Base-by-base conservation (phyloP, 371 early-diverging fungal species). In the Rhizopus arrhizus region DNA sequence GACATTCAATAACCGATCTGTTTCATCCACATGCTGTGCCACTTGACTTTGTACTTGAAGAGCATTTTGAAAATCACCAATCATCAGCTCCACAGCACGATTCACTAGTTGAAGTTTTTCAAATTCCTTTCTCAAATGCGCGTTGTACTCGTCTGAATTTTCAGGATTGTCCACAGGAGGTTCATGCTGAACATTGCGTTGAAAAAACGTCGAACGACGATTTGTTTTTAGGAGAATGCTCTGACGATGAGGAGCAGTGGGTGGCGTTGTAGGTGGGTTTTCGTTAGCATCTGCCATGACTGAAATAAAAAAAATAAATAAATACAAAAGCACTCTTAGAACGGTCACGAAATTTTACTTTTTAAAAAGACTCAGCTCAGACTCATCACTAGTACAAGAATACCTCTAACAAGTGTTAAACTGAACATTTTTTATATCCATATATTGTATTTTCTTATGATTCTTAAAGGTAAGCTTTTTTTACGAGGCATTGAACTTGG, bases 1-100 rank as follows among this genome's bases (percentile, higher is more conserved):
- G 0, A 72, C 33, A 15, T 78, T 70, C 3, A 81, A 33, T 35
- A 81, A 47, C 3, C 65, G 50, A 8, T 78, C 68, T 9, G 81
- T 74, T 46, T 65, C 64, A 49, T 76, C 61, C 0, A 81, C 64
- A 1, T 73, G 74, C 6, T 68, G 53, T 6, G 59, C 38, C 15
- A 78, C 72, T 49, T 69, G 66, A 49, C 69, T 49, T 40, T 78
- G 58, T 33, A 64, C 64, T 0, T 36, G 31, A 5, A 56, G 53
- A 4, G 66, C 51, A 5, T 68, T 47, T 41, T 68, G 65, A 13
- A 76, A 62, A 49, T 69, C 58, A 0, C 64, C 42, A 15, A 72
- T 57, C 2, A 70, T 58, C 1, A 57, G 38, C 59, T 70, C 70
- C 0, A 75, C 53, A 0, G 59, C 56, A 12, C 36, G 55, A 51